Base-by-base conservation (phyloP, 768 basidiomycete species). In the Kwoniella sp. region DNA sequence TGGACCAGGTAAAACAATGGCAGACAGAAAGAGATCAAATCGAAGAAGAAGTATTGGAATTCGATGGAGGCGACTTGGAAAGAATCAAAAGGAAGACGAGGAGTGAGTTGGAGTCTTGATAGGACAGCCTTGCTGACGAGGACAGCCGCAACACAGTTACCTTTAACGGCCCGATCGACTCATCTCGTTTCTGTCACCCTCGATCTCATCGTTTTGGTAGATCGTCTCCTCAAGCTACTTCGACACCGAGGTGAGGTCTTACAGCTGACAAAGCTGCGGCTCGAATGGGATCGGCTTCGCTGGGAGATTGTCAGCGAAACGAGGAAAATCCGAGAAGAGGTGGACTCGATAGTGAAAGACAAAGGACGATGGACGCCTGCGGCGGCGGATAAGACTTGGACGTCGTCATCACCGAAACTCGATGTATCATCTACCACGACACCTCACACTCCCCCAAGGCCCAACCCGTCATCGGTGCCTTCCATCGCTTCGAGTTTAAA, bases 51-150 rank as follows among this genome's bases (percentile, higher is more conserved):
- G 71, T 77, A 1, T 31, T 75, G 28, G 63, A 57, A 1, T 77
- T 77, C 60, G 76, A 77, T 47, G 73, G 72, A 23, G 76, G 76
- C 8, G 76, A 77, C 50, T 67, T 77, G 5, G 73, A 59, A 2
- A 57, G 74, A 4, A 77, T 77, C 57, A 77, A 75, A 62, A 67
- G 59, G 48, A 77, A 70, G 59, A 75, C 74, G 3, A 54, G 73
- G 60, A 74, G 76, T 77, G 53, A 53, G 70, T 38, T 20, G 9
- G 17, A 17, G 48, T 60, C 31, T 28, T n/a, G 28, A 48, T 23
- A 31, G 50, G 7, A 34, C 45, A 11, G 25, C 34, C 17, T 17
- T 11, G 41, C 22, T 17, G 30, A 48, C 29, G 23, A 22, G 2
- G 58, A 1, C 57, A 76, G 73, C 66, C n/a, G 72, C 65, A 13